Conservation (phyloP, 2,329 filamentous ascomycete genomes). For the Triangularia setosa region DNA sequence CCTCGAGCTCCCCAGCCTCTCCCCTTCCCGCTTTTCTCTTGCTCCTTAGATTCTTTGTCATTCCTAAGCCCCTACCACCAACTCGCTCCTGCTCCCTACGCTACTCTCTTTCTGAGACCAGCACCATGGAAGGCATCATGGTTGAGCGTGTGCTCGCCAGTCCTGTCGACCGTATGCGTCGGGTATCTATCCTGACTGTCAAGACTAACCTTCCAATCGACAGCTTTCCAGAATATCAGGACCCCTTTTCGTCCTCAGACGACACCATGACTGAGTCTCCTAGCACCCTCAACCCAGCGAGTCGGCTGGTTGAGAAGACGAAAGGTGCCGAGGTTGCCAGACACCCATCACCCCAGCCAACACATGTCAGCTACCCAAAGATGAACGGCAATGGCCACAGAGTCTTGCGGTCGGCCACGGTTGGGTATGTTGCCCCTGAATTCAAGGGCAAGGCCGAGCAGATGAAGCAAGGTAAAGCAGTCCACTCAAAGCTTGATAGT, state of each 20-base stretch:
- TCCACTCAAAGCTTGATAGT: neutral
- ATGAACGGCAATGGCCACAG: slow-evolving; percentile 61
- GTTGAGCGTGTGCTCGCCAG: slow-evolving; percentile 13
- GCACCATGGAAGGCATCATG: slow-evolving; percentile 23
- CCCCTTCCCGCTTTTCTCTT: slow-evolving; percentile 6
- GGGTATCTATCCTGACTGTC: slow-evolving; percentile 29
- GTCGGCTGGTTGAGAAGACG: slow-evolving; percentile 30
- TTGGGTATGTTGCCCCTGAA: slow-evolving; percentile 90
- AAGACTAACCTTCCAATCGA: slow-evolving; percentile 31
- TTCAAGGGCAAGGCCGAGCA: slow-evolving; percentile 91
- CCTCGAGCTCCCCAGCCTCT: neutral
- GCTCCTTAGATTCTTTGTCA: slow-evolving; percentile 7
- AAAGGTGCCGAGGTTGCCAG: slow-evolving; percentile 43
- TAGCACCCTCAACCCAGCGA: slow-evolving; percentile 18
- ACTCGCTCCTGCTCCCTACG: neutral
- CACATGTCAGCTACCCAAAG: slow-evolving; percentile 64
- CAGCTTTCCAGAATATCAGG: slow-evolving; percentile 35
- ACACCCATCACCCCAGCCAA: slow-evolving; percentile 81
- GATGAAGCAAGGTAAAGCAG: slow-evolving; percentile 69
- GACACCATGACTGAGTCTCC: slow-evolving; percentile 32
- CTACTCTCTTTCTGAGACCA: neutral
- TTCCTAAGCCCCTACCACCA: neutral
- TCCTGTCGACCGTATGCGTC: slow-evolving; percentile 20
- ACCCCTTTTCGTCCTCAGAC: slow-evolving; percentile 30
- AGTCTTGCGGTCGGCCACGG: slow-evolving; percentile 79